A percentile compares a stretch with the other conserved stretches of the same genome.
Conservation (phyloP, 139 green algal species). For the Trebouxia sp. region DNA sequence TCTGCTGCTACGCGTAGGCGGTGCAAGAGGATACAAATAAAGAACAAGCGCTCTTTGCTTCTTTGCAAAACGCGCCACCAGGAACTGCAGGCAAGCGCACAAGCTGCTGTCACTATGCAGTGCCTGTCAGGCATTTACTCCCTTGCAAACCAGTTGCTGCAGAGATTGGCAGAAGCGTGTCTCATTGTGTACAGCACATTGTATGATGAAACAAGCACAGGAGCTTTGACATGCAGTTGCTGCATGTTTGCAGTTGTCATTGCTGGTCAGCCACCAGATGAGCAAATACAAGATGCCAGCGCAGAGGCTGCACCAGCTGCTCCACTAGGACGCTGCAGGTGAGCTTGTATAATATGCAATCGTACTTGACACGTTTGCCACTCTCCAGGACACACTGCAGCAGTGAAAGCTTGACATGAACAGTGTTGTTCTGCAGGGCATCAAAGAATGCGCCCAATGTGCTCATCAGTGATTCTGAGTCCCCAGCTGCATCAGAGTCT, state of each 20-base stretch:
- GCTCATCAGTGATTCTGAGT: conserved; percentile 3
- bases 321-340: too few species aligned
- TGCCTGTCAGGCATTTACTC: too few species aligned
- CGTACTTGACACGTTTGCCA: too few species aligned
- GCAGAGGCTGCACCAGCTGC: background rate
- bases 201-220: too few species aligned
- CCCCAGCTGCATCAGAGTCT: background rate
- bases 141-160: too few species aligned
- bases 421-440: background rate
- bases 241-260: conserved; percentile 18
- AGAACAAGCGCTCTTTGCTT: background rate
- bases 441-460: background rate
- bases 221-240: too few species aligned
- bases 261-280: background rate
- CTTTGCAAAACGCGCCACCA: background rate
- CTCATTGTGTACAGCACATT: too few species aligned
- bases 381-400: too few species aligned
- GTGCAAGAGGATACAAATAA: background rate
- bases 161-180: too few species aligned
- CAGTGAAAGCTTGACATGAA: background rate
- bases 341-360: too few species aligned
- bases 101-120: too few species aligned
- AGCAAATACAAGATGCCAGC: background rate
- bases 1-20: too few species aligned
- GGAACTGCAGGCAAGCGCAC: conserved; percentile 4